Conservation (phyloP, 106 monocot species). For the Posidonia australis region DNA sequence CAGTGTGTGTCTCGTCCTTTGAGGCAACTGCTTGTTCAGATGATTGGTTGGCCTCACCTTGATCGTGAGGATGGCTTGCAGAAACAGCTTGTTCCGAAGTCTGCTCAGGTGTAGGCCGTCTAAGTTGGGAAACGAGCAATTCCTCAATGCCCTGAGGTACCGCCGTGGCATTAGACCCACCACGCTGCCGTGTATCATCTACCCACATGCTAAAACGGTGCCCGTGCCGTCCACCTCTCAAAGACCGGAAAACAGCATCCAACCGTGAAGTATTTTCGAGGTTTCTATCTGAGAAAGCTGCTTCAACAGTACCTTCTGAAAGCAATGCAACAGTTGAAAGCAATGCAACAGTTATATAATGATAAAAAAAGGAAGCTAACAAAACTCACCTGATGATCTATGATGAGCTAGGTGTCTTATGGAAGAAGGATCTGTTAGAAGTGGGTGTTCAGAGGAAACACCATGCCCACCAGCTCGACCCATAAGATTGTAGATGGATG, state of each 20-base stretch:
- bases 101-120: constrained; percentile 59
- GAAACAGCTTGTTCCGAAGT: constrained; percentile 34
- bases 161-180: constrained; percentile 41
- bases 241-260: constrained; percentile 80
- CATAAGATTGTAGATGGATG: constrained; percentile 79
- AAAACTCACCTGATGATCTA: constrained; percentile 53
- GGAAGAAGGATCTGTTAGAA: constrained; percentile 72
- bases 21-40: constrained; percentile 31
- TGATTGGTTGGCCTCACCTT: constrained; percentile 32
- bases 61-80: constrained; percentile 21
- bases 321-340: background rate
- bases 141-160: constrained; percentile 95
- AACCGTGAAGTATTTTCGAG: constrained; percentile 59
- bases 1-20: constrained; percentile 25
- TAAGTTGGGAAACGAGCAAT: constrained; percentile 68
- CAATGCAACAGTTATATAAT: background rate
- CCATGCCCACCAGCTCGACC: constrained; percentile 65
- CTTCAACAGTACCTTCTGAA: constrained; percentile 69
- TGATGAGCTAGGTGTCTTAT: constrained; percentile 46
- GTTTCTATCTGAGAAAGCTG: constrained; percentile 79
- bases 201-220: constrained; percentile 94
- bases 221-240: constrained; percentile 65
- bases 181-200: constrained; percentile 63
- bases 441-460: constrained; percentile 60
- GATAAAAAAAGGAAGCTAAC: background rate